Base-by-base conservation (phyloP, 1,284 basidiomycete species). In the Agroathelia rolfsii region DNA sequence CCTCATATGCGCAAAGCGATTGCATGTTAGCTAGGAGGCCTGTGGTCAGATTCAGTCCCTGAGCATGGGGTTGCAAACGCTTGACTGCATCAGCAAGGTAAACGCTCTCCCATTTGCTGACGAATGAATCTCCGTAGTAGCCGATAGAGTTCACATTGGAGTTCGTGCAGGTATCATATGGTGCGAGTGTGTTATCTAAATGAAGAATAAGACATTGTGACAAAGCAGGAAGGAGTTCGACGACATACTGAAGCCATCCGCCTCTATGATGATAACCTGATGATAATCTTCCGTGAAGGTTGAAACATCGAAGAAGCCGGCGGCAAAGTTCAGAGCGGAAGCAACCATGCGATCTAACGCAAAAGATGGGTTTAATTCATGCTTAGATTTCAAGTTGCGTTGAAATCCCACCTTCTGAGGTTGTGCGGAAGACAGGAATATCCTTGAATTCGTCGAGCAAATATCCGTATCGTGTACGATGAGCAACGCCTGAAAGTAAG, bases 101-200 rank as follows among this genome's bases (percentile, higher is more conserved):
- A 8, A 68, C 52, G 2, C 53, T 40, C 12, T 64, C 63, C 74
- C 75, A 79, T 40, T 65, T 55, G 1, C 40, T 36, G 6, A 48
- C 39, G 39, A 79, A 29, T 56, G 51, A 3, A 40, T 35, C 25
- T 10, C 58, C 61, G 29, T 61, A 52, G 15, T 39, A 15, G 6
- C 46, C 46, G 23, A 64, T 45, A 5, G 22, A 20, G 3, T 26
- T 51, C 34, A 58, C 60, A 39, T 62, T 60, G 1, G 57, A 41
- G 41, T 68, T 69, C 1, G 51, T 38, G 42, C 66, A 71, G 5
- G 52, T 51, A 9, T 58, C 45, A 43, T 64, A 69, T 3, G 72
- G 62, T 2, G 71, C 66, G n/a, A 78, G 61, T 5, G 75, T 76
- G 46, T 64, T 66, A 55, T 78, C 90, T 50, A 77, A 81, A 70